Conservation (phyloP, 345 rosid genomes). For the Acer yangbiense region DNA sequence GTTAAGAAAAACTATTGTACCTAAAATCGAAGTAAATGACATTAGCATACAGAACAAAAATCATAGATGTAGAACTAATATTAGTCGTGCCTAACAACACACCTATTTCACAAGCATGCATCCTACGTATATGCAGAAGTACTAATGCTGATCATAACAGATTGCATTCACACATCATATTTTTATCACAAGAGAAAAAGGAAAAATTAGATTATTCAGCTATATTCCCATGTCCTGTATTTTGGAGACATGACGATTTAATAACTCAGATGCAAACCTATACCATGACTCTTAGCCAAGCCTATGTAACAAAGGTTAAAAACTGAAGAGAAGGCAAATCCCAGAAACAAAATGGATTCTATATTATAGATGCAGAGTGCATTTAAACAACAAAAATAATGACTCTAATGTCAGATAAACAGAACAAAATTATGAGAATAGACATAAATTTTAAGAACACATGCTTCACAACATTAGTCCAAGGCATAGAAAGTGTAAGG, state of each 20-base stretch:
- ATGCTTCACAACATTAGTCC: constrained; percentile 12
- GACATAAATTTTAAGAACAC: neutral
- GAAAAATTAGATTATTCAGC: neutral
- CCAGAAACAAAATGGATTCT: neutral
- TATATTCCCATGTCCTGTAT: neutral
- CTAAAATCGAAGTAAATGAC: constrained; percentile 1
- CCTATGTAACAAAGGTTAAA: neutral
- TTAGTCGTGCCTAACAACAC: neutral
- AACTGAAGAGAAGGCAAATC: neutral
- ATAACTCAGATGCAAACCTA: neutral
- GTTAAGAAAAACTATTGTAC: neutral
- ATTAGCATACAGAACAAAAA: constrained; percentile 2
- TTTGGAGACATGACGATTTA: neutral
- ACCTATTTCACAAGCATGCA: neutral
- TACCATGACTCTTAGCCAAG: neutral
- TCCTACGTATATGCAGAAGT: neutral
- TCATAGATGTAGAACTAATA: neutral
- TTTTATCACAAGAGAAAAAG: constrained; percentile 1
- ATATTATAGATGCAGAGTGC: neutral
- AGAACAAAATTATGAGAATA: constrained; percentile 9
- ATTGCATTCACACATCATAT: neutral
- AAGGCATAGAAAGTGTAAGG: neutral
- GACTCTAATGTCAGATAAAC: neutral
- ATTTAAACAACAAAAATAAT: constrained; percentile 1
- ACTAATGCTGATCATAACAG: neutral